Base-by-base conservation (phyloP, 192 early-diverging fungal species). In the Umbelopsis sp. region DNA sequence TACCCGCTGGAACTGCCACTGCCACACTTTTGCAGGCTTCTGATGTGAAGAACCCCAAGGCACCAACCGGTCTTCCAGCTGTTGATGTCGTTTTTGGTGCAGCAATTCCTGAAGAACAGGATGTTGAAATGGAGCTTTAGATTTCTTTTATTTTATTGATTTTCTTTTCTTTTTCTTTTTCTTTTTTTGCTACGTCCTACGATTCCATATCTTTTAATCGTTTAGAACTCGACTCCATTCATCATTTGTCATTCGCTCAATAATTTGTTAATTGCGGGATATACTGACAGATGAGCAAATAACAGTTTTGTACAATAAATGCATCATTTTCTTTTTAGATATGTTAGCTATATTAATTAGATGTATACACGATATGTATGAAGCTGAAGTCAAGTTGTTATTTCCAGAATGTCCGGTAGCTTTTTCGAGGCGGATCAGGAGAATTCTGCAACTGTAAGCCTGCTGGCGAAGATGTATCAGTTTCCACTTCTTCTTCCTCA, bases 1-100 rank as follows among this genome's bases (percentile, higher is more conserved):
- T 95, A 45, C 79, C 72, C 53, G 44, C 70, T 36, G 22, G 44
- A 49, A 74, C 75, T 14, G 45, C 43, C 7, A 65, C 65, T 50
- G 71, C 73, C 26, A 45, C 38, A 9, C 34, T 74, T n/a, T 50
- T 77, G 47, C 43, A 56, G 21, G 65, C 80, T 69, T 69, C 74
- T 68, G 70, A 71, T 32, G 70, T 80, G 47, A 77, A 81, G 72
- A 29, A 73, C 17, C 74, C 75, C 52, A 83, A 74, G 71, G 56
- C 73, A 20, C 43, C 79, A 38, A 54, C 69, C 10, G 76, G 75
- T 17, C 71, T 81, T 12, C 66, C 68, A 21, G 47, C 69, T 9
- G 11, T 66, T 11, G 77, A 80, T 26, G 75, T 85, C n/a, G 53
- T 56, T 8, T 74, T 79, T 68, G 77, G 77, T n/a, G 66, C 29